These are phyloP conservation scores for Ramalina intermedia DNA, from an alignment of 495 filamentous ascomycete genomes.

Conservation along the genomic window DNA sequence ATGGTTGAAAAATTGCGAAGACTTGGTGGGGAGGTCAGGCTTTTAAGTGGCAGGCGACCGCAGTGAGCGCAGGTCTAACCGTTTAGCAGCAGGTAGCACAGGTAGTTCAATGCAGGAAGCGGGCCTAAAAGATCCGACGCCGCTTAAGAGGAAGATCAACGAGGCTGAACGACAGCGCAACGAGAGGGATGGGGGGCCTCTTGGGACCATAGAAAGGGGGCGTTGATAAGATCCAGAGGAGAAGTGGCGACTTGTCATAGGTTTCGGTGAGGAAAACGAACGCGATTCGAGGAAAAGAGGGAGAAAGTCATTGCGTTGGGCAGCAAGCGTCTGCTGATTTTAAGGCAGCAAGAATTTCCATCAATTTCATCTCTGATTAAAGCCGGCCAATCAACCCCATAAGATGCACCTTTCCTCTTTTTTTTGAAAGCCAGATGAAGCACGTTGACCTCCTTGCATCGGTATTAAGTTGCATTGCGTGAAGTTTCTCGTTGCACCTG, in stretches of 20 bases:
- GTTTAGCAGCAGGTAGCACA: not conserved
- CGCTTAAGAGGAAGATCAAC: conserved; percentile 1
- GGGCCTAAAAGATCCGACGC: conserved; percentile 3
- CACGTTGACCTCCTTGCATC: too few species aligned
- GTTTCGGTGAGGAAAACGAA: not conserved
- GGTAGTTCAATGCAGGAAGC: not conserved
- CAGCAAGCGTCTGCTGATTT: not conserved
- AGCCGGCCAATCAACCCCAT: too few species aligned
- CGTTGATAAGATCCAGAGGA: not conserved
- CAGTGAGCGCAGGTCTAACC: not conserved
- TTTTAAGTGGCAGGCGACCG: conserved; percentile 3
- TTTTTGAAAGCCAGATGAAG: too few species aligned
- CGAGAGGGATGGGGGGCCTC: not conserved
- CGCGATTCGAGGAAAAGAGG: not conserved
- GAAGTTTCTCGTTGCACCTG: too few species aligned
- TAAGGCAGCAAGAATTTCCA: conserved; percentile 1
- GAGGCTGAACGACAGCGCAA: not conserved
- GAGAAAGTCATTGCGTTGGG: not conserved
- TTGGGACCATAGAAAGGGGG: not conserved
- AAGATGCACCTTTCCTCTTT: too few species aligned
- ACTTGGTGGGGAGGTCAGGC: not conserved
- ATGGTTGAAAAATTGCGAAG: not conserved
- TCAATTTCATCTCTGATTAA: not conserved
- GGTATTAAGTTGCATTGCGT: too few species aligned
- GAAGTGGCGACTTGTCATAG: not conserved